These are phyloP conservation scores for Nissolia schottii DNA, from an alignment of 306 rosid species.

Conservation along the genomic window DNA sequence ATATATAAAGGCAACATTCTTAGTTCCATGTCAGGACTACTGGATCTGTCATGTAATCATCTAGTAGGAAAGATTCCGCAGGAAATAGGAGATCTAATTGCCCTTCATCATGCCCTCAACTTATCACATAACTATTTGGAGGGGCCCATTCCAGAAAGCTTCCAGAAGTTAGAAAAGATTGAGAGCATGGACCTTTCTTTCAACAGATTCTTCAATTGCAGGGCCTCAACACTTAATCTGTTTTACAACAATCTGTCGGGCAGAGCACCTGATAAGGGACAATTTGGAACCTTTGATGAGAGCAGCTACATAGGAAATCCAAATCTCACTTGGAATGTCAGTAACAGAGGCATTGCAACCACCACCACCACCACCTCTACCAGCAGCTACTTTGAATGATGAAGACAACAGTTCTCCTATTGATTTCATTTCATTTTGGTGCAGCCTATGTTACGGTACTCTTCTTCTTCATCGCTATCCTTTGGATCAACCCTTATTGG, in stretches of 20 bases:
- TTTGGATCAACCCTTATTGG: slow-evolving; percentile 15
- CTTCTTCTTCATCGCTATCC: background rate
- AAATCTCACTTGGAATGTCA: background rate
- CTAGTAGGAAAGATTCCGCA: slow-evolving; percentile 4
- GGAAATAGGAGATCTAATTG: background rate
- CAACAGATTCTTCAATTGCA: background rate
- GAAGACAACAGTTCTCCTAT: background rate
- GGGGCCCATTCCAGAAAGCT: slow-evolving; percentile 1
- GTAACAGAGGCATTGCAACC: background rate
- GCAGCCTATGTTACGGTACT: background rate
- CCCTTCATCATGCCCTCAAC: background rate
- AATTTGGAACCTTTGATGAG: slow-evolving; percentile 9
- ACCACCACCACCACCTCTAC: background rate
- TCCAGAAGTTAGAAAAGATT: background rate
- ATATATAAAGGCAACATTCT: background rate
- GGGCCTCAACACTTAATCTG: background rate
- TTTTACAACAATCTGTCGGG: slow-evolving; percentile 18
- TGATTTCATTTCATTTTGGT: background rate
- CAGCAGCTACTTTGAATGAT: background rate
- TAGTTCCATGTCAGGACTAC: background rate
- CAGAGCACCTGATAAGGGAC: background rate
- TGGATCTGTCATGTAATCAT: slow-evolving; percentile 25
- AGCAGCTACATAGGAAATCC: slow-evolving; percentile 11
- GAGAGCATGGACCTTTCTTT: slow-evolving; percentile 29
- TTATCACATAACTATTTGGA: slow-evolving; percentile 15